Percentiles rank a stretch among this genome's conserved stretches.
phyloP scores from a whole-genome alignment of 2,329 filamentous ascomycete genomes.

The Tolypocladium tundrense region DNA sequence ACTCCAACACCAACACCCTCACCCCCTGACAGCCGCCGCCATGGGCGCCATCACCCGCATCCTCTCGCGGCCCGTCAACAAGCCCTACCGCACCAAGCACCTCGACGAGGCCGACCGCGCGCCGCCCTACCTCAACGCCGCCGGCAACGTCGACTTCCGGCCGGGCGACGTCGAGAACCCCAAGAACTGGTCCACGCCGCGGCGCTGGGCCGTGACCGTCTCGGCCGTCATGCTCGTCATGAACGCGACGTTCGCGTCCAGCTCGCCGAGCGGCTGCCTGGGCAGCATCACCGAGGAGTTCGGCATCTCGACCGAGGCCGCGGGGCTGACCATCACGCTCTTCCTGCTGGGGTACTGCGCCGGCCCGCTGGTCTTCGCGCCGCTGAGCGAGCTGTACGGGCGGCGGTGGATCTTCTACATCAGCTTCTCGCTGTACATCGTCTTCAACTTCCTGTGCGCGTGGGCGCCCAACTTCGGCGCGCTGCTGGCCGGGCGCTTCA shows the following conservation, averaged over 20 bases:
- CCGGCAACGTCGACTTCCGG: slow-evolving; percentile 40
- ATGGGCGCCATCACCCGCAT: slow-evolving; percentile 19
- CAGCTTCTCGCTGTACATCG: slow-evolving; percentile 35
- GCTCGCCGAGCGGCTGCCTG: slow-evolving; percentile 21
- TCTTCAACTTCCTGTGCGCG: slow-evolving; percentile 42
- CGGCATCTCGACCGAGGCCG: slow-evolving; percentile 33
- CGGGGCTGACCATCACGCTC: slow-evolving; percentile 39
- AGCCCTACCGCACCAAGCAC: slow-evolving; percentile 35
- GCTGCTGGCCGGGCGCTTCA: slow-evolving; percentile 42
- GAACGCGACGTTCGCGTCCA: slow-evolving; percentile 42
- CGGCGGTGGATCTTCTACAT: slow-evolving; percentile 42
- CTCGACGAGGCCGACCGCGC: slow-evolving; percentile 1
- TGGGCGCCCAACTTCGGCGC: slow-evolving; percentile 43
- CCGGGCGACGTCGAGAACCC: slow-evolving; percentile 41
- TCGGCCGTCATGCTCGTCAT: slow-evolving; percentile 35
- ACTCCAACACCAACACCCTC: background rate
- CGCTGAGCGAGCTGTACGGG: slow-evolving; percentile 47
- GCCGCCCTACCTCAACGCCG: slow-evolving; percentile 32
- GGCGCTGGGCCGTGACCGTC: slow-evolving; percentile 31
- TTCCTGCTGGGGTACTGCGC: slow-evolving; percentile 47
- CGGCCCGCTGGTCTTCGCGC: slow-evolving; percentile 48
- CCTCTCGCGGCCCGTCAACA: slow-evolving; percentile 39
- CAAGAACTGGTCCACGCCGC: slow-evolving; percentile 31
- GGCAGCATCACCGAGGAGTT: slow-evolving; percentile 23
- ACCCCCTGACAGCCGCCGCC: background rate